Percentiles rank a stretch among this genome's conserved stretches.
phyloP scores from a whole-genome alignment of 2,329 filamentous ascomycete genomes.

The Diaporthe australafricana region DNA sequence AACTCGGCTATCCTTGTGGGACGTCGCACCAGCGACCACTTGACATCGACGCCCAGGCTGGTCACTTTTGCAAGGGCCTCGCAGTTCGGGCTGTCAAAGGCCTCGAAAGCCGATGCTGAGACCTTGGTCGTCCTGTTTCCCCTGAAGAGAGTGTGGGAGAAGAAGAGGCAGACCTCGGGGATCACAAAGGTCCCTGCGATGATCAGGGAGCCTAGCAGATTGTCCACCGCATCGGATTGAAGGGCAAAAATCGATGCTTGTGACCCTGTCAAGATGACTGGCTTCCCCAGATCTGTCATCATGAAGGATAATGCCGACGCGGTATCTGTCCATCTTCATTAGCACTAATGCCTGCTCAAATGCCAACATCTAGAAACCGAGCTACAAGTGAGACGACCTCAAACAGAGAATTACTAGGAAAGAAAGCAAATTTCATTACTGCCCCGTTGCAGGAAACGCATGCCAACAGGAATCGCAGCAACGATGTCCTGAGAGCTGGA shows the following conservation, averaged over 20 bases:
- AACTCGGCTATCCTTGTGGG: constrained; percentile 82
- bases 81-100: constrained; percentile 90
- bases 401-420: background rate
- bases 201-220: constrained; percentile 87
- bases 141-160: constrained; percentile 90
- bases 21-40: constrained; percentile 82
- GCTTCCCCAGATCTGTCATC: constrained; percentile 90
- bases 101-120: constrained; percentile 86
- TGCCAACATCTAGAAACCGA: background rate
- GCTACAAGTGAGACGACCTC: too few relatives aligned
- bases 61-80: constrained; percentile 85
- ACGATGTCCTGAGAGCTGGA: background rate
- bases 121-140: constrained; percentile 92
- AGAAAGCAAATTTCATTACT: background rate
- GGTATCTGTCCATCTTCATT: constrained; percentile 61
- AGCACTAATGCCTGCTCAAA: background rate
- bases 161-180: constrained; percentile 93
- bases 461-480: background rate
- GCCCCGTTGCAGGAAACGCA: too few relatives aligned
- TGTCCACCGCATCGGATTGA: constrained; percentile 92
- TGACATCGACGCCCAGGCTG: constrained; percentile 82
- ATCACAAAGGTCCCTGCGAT: constrained; percentile 94
- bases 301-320: constrained; percentile 93
- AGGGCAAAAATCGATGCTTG: constrained; percentile 90
- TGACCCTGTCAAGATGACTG: constrained; percentile 86